phyloP scores from a whole-genome alignment of 768 basidiomycete species.

The Boletus barrowsii region DNA sequence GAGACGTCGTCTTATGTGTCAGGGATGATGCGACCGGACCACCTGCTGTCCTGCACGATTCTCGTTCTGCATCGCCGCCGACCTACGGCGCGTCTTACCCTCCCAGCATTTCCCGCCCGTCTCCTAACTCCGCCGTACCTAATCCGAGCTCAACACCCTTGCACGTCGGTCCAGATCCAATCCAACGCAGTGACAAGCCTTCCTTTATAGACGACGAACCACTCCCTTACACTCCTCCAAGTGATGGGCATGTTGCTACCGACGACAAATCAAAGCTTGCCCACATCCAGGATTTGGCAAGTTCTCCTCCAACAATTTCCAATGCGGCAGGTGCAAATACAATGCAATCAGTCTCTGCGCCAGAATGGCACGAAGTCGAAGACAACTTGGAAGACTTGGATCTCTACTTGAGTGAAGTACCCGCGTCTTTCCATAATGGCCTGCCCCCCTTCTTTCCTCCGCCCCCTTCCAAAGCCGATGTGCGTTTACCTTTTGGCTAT shows the following conservation, averaged over 20 bases:
- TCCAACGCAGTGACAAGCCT: constrained; percentile 4
- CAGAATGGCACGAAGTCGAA: constrained; percentile 52
- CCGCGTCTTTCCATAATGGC: constrained; percentile 5
- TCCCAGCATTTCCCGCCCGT: constrained; percentile 5
- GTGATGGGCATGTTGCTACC: constrained; percentile 58
- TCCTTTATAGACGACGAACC: constrained; percentile 15
- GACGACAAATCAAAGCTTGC: constrained; percentile 64
- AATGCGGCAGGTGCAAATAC: constrained; percentile 19
- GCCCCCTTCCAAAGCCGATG: constrained; percentile 40
- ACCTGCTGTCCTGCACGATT: background rate
- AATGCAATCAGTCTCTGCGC: constrained; percentile 40
- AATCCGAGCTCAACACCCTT: constrained; percentile 10
- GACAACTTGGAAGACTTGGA: constrained; percentile 32
- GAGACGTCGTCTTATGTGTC: background rate
- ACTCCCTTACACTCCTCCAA: constrained; percentile 30
- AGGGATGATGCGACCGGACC: background rate
- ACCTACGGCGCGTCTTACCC: constrained; percentile 42
- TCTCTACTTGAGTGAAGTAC: constrained; percentile 4
- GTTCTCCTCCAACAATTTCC: constrained; percentile 41
- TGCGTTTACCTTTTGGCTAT: constrained; percentile 36
- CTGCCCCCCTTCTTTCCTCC: constrained; percentile 25
- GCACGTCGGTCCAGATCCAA: constrained; percentile 5
- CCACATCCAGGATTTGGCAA: constrained; percentile 48
- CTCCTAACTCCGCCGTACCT: constrained; percentile 3
- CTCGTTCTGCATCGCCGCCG: constrained; percentile 35